Evolutionary conservation across 345 rosid genomes (phyloP).

Genomic region (Aquilaria yunnanensis): DNA sequence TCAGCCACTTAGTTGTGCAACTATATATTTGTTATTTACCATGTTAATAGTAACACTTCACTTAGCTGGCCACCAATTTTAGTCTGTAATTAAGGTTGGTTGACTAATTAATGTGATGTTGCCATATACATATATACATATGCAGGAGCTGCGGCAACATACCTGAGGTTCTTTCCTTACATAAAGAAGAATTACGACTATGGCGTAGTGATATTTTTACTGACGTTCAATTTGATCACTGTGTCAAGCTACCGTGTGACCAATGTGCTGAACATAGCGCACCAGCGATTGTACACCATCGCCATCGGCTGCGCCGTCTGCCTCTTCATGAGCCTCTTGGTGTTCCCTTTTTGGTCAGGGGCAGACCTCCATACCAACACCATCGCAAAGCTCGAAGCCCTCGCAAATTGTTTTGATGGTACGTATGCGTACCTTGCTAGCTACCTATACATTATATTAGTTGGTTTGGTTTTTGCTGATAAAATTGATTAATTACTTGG

Average conservation of each 20-base stretch:
- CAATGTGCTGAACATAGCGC: constrained; percentile 58
- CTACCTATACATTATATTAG: background rate
- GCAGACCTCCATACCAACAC: constrained; percentile 79
- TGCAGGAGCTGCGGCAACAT: constrained; percentile 68
- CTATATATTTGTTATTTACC: too few relatives aligned
- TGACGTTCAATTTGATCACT: constrained; percentile 79
- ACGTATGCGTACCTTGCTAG: constrained; percentile 1
- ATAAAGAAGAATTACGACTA: constrained; percentile 88
- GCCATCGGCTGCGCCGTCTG: constrained; percentile 72
- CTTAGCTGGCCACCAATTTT: too few relatives aligned
- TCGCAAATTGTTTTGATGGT: constrained; percentile 75
- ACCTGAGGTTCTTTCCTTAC: constrained; percentile 67
- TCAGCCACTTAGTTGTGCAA: background rate
- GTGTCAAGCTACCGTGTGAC: constrained; percentile 68
- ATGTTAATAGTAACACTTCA: too few relatives aligned
- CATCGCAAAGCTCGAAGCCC: constrained; percentile 62
- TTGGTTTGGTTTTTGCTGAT: too few relatives aligned
- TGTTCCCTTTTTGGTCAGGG: constrained; percentile 87
- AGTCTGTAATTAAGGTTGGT: too few relatives aligned
- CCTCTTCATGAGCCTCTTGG: constrained; percentile 62
- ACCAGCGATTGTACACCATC: constrained; percentile 59
- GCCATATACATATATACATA: background rate
- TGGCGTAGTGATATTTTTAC: constrained; percentile 78
- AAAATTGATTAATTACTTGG: too few relatives aligned
- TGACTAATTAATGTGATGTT: too few relatives aligned